phyloP scores from a whole-genome alignment of 1,139 yeast species.

The Scheffersomyces cryptocercus region DNA sequence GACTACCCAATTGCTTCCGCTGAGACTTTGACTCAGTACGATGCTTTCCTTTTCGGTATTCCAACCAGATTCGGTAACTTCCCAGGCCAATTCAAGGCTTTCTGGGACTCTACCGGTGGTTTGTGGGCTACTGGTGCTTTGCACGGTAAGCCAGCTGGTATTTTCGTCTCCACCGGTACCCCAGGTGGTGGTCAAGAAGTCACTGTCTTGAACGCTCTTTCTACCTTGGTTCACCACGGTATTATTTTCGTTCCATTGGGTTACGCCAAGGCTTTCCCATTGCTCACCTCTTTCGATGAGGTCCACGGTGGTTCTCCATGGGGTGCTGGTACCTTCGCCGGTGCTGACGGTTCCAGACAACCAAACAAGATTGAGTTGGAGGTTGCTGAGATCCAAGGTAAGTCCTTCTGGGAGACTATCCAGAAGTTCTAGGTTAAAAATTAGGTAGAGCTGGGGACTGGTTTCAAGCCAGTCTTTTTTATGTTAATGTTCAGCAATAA shows the following conservation, averaged over 20 bases:
- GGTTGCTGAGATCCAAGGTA: conserved; percentile 36
- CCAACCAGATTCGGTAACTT: conserved; percentile 42
- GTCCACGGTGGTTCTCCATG: conserved; percentile 43
- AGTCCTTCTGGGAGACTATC: conserved; percentile 26
- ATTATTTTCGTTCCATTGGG: conserved; percentile 41
- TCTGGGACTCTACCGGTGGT: conserved; percentile 43
- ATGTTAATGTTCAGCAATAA: too few species aligned
- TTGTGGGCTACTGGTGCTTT: conserved; percentile 39
- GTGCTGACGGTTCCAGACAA: conserved; percentile 37
- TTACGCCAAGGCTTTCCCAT: conserved; percentile 28
- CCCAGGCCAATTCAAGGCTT: conserved; percentile 41
- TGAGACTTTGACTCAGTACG: conserved; percentile 34
- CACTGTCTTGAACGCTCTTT: conserved; percentile 34
- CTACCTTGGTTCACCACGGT: conserved; percentile 39
- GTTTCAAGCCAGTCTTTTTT: too few species aligned
- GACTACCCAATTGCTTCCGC: conserved; percentile 33
- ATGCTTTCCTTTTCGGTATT: conserved; percentile 40
- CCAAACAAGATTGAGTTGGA: conserved; percentile 35
- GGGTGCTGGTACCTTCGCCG: conserved; percentile 45
- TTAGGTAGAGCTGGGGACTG: too few species aligned
- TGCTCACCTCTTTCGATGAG: conserved; percentile 30
- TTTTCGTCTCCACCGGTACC: conserved; percentile 38
- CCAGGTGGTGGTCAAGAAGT: conserved; percentile 45
- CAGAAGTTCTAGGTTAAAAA: conserved; percentile 11
- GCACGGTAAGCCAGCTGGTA: conserved; percentile 39